Base-by-base conservation (phyloP, 345 rosid species). In the Raphanus raphanistrum region DNA sequence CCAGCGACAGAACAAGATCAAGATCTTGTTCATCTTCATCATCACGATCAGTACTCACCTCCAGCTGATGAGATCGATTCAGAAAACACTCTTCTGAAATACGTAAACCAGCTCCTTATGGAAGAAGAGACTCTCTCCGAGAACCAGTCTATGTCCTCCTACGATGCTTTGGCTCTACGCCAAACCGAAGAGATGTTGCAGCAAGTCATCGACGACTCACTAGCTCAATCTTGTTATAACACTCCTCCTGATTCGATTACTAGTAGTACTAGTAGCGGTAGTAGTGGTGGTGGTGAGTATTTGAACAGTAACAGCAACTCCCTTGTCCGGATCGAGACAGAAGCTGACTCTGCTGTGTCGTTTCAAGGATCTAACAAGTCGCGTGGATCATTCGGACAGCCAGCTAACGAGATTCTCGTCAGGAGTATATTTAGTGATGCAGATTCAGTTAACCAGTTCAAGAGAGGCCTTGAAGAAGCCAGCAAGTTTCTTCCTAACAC, bases 401-500 rank as follows among this genome's bases (percentile, higher is more conserved):
- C 87, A 57, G 73, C 79, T 5, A 83, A 48, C 29, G 85, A 84
- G 76, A 67, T 88, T 81, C 77, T 86, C 76, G 87, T 76, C 74
- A 86, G 79, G 76, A 87, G 82, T 73, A 87, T 89, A 70, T 88
- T 90, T 71, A 86, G 84, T 54, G 79, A 88, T 43, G 48, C 58
- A 4, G 89, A 92, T 9, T 89, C 90, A 11, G 63, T 85, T 15
- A 59, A 87, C 79, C 97, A 86, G 73, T 91, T 89, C 76, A 85
- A 82, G 68, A 93, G 71, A 82, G 97, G 97, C 4, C 0, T 91
- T 60, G 94, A 91, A 73, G 98, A 91, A 85, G 97, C 97, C 70
- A 87, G 88, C 54, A 92, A 86, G 87, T 90, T 94, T 70, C 90
- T 94, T 82, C 97, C 94, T 13, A 79, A 79, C 68, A 75, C 78